Evolutionary conservation across 179 eudicot species (phyloP), one percentile per base, ranked within the genome.

Genomic region (Monotropa hypopitys): DNA sequence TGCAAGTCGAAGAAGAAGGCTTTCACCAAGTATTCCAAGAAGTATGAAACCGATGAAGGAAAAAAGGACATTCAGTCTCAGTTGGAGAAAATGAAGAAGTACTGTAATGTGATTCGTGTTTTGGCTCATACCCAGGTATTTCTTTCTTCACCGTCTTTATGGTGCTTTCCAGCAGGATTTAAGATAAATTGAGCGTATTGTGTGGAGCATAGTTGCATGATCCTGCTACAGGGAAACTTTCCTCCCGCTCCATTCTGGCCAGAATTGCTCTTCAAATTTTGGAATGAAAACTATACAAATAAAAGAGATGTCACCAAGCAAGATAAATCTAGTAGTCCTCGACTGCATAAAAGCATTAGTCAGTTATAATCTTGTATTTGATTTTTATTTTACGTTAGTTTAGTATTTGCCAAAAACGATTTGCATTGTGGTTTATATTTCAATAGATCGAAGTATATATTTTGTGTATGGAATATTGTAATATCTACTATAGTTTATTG

Each of bases 1-100:
- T 84, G 89, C 89, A 89, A 89, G 85, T 90, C 93, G 54, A 90
- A 91, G 93, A 90, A 91, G 88, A 87, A 88, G 92, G 93, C 92
- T 16, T 89, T 91, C 73, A 80, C 87, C 61, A 90, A 91, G 68
- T 88, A 90, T 85, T 83, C 92, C 5, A 88, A 82, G 82, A 91
- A 86, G 79, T 81, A 71, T 68, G 92, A 86, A 38, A 84, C 76
- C 65, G 92, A 88, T 5, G 90, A 87, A 23, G 94, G 94, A 6
- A 91, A 90, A 86, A 90, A 90, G 70, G 97, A 90, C 53, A 84
- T 90, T 28, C 89, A 88, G 42, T 20, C 84, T 15, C 92, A 90
- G 87, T 85, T 91, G 12, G 97, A 90, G 86, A 91, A 90, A 49
- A 15, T 91, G 83, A 91, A 91, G 82, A 90, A 90, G 68, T 90